Base-by-base conservation (phyloP, 1,284 basidiomycete species). In the Papiliotrema fonsecae region DNA sequence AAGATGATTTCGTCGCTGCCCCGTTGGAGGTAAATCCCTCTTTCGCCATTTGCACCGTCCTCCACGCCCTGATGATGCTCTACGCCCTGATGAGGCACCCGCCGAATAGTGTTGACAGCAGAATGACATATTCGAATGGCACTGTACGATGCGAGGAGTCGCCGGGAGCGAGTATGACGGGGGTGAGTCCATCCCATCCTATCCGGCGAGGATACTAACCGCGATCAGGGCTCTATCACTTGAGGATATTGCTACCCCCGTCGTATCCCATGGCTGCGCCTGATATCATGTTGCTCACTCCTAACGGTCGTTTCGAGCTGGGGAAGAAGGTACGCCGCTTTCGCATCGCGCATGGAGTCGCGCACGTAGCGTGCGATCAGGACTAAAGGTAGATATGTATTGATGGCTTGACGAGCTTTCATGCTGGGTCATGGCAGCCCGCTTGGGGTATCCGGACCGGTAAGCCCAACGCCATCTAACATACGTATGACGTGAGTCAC, bases 391-490 rank as follows among this genome's bases (percentile, higher is more conserved):
- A 88, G 91, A 90, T 94, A 53, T 93, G 90, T 68, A 93, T 93
- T 62, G 73, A 75, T 46, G 92, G 89, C 62, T 87, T 93, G 66
- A 93, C 89, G 11, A 89, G 80, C 56, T 92, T 74, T 50, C 72
- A 73, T 51, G 65, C 69, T 21, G 70, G 69, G 2, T 63, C 61
- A 37, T 97, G 93, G 93, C 91, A 96, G 73, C 93, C 93, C 27
- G 91, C 93, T 13, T 97, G 93, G 93, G 93, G 93, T 49, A 88
- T 97, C 24, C 81, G 93, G 51, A 97, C 93, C 51, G 89, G 89
- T 83, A 54, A 42, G 72, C 25, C 24, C 35, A 38, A 16, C n/a
- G n/a, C n/a, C n/a, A n/a, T n/a, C n/a, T n/a, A n/a, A n/a, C n/a
- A n/a, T 42, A 7, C 14, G 9, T 35, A 10, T 19, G 25, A 4